phyloP scores from a whole-genome alignment of 1,284 basidiomycete species.

The Cutaneotrichosporon mucoides region DNA sequence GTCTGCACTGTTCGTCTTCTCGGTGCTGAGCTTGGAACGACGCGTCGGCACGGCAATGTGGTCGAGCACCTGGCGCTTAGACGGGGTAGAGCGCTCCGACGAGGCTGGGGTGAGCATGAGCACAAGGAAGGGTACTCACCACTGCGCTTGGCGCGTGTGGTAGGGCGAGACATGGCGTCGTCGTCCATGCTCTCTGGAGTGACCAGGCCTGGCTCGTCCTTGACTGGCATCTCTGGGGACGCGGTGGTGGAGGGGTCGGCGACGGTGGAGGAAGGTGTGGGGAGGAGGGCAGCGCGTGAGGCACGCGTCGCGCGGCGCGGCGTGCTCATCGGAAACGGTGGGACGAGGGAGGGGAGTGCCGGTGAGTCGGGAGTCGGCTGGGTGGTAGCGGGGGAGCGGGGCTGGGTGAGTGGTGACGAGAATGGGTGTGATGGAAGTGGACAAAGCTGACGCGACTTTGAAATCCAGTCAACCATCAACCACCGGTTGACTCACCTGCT shows the following conservation, averaged over 20 bases:
- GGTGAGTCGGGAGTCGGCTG: not conserved
- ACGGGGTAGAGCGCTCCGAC: not conserved
- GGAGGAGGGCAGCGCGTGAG: not conserved
- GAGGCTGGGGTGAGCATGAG: not conserved
- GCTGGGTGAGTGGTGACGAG: not conserved
- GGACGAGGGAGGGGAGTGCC: not conserved
- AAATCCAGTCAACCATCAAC: too few species aligned
- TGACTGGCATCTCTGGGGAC: conserved; percentile 1
- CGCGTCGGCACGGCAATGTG: conserved; percentile 25
- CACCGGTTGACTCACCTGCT: not conserved
- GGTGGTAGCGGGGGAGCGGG: not conserved
- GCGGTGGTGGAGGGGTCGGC: not conserved
- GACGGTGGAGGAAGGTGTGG: not conserved
- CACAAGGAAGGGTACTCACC: not conserved
- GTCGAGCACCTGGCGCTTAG: conserved; percentile 26
- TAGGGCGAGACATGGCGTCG: conserved; percentile 4
- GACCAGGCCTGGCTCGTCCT: conserved; percentile 10
- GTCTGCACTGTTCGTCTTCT: conserved; percentile 38
- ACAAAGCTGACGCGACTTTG: too few species aligned
- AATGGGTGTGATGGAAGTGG: too few species aligned
- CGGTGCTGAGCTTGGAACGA: conserved; percentile 31
- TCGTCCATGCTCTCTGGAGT: conserved; percentile 16
- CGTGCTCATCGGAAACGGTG: not conserved
- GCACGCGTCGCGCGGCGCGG: not conserved
- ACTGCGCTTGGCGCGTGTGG: conserved; percentile 4